phyloP scores from a whole-genome alignment of 768 basidiomycete species.

The Tulasnella sp. region DNA sequence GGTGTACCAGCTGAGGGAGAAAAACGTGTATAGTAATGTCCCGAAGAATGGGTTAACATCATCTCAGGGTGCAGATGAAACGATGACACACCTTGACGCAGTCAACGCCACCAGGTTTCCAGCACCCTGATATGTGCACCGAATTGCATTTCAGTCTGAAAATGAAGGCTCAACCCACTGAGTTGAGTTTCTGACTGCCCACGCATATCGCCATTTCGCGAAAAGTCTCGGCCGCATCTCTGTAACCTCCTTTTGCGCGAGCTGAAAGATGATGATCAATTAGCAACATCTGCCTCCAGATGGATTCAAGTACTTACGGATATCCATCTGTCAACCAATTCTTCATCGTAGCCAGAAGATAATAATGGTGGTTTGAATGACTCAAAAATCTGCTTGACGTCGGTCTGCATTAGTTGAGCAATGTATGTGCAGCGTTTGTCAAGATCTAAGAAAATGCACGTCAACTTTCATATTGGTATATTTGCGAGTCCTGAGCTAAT shows the following conservation, averaged over 20 bases:
- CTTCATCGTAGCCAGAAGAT: not conserved
- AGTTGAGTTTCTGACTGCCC: slow-evolving; percentile 1
- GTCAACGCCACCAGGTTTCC: too few relatives aligned
- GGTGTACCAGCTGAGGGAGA: too few relatives aligned
- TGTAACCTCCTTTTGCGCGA: slow-evolving; percentile 5
- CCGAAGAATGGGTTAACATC: too few relatives aligned
- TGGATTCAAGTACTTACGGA: not conserved
- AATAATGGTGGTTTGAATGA: not conserved
- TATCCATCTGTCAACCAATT: not conserved
- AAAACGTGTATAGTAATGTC: too few relatives aligned
- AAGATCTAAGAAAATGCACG: not conserved
- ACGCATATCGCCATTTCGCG: slow-evolving; percentile 10
- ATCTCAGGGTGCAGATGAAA: too few relatives aligned
- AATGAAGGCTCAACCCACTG: too few relatives aligned
- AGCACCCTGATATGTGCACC: too few relatives aligned
- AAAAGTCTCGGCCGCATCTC: slow-evolving; percentile 5
- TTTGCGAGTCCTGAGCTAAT: not conserved
- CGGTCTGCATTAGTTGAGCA: not conserved
- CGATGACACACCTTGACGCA: too few relatives aligned
- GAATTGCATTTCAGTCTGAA: too few relatives aligned
- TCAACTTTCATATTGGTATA: not conserved
- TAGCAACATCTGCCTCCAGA: not conserved
- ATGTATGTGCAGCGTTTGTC: slow-evolving; percentile 8
- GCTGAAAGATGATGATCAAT: not conserved
- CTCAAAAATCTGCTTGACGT: not conserved